phyloP scores from a whole-genome alignment of 352 stramenopile species.

The Thalassiosira mediterranea region DNA sequence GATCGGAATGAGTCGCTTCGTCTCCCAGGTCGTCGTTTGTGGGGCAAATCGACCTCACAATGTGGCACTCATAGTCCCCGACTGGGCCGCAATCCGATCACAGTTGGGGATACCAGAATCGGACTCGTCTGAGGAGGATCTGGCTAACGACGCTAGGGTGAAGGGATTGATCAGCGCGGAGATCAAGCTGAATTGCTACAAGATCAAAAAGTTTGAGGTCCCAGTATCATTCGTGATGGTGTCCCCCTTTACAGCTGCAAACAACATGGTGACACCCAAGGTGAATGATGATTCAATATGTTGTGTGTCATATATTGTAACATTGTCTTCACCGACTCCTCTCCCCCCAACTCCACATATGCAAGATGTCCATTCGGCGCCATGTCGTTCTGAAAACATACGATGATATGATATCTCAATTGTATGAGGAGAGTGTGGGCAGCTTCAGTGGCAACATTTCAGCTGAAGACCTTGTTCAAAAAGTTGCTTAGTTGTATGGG shows the following conservation, averaged over 20 bases:
- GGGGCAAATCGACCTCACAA: conserved; percentile 86
- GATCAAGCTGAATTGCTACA: conserved; percentile 59
- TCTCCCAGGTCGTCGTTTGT: conserved; percentile 84
- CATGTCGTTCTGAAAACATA: conserved; percentile 90
- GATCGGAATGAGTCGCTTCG: conserved; percentile 79
- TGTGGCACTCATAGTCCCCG: conserved; percentile 85
- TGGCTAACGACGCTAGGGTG: conserved; percentile 66
- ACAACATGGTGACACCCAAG: conserved; percentile 91
- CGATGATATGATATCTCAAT: conserved; percentile 81
- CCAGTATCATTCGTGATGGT: conserved; percentile 70
- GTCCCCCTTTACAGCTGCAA: conserved; percentile 87
- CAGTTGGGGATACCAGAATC: conserved; percentile 48
- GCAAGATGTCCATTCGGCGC: conserved; percentile 94
- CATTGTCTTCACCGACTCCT: too few species aligned
- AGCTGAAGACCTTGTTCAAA: too few species aligned
- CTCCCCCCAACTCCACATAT: too few species aligned
- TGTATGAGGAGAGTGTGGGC: conserved; percentile 82
- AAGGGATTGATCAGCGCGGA: conserved; percentile 69
- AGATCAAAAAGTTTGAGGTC: conserved; percentile 83
- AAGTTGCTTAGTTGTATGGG: too few species aligned
- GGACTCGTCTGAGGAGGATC: conserved; percentile 62
- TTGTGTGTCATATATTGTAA: too few species aligned
- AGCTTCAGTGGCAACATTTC: too few species aligned
- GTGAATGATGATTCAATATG: too few species aligned
- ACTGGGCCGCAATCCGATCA: conserved; percentile 71